Evolutionary conservation across 495 filamentous ascomycete genomes (phyloP), one percentile per base, ranked within the genome.

Genomic region (Talaromyces trachyspermus): DNA sequence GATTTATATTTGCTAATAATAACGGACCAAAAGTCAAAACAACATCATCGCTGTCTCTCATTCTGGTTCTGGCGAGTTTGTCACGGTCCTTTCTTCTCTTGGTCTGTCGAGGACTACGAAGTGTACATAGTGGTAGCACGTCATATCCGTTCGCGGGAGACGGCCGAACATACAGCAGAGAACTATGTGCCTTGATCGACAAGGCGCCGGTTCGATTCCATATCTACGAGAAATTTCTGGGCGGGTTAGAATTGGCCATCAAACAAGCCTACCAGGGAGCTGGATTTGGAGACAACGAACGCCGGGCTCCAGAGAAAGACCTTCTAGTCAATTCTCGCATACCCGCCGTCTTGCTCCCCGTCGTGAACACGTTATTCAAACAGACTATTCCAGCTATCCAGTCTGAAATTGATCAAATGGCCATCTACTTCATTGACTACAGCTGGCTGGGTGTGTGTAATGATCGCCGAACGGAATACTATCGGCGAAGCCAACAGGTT

Each of bases 51-150:
- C 66, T 87, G 11, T 69, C 82, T 19, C 70, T 94, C 19, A 69
- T 87, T 49, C 68, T 89, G 39, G 66, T 89, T 39, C 76, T 90
- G 18, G 83, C 81, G 48, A 86, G 83, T 42, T 79, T 84, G 52
- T 82, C 85, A 11, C 80, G 88, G 9, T 76, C 79, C 36, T 83
- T 89, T 53, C 67, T 90, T 43, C 75, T 74, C 14, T 81, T 80
- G 32, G 73, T 79, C 46, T 87, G 81, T 61, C 83, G 79, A 40
- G 77, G 77, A 23, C 73, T 89, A 24, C 68, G 67, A 32, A 62
- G 63, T 33, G 54, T 78, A 12, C 55, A 65, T 30, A 55, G 58
- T 5, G 62, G 65, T 30, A 66, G 66, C 51, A 59, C 38, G 33
- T 50, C 57, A 23, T 58, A 29, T 23, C 52, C 62, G 1, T 56